Conservation (phyloP, 305 asterid species). For the Ruellia speciosa region DNA sequence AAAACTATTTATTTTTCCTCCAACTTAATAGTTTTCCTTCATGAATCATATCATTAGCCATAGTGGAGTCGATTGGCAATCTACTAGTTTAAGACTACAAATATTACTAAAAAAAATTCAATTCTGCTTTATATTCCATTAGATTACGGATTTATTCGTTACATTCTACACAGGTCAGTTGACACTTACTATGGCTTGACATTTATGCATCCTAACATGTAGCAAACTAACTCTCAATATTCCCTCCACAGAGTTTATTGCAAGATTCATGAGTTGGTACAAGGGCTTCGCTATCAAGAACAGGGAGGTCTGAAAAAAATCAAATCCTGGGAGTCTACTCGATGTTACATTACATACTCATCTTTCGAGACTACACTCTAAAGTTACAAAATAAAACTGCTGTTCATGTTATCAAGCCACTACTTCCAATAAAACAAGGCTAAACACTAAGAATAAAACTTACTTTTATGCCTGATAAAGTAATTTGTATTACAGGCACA, state of each 20-base stretch:
- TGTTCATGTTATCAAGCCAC: slow-evolving; percentile 12
- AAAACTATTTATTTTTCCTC: background rate
- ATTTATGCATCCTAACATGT: slow-evolving; percentile 10
- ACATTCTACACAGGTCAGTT: slow-evolving; percentile 6
- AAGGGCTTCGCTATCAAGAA: slow-evolving; percentile 31
- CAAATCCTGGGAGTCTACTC: slow-evolving; percentile 11
- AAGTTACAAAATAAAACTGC: slow-evolving; percentile 14
- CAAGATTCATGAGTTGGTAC: slow-evolving; percentile 62
- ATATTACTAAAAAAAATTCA: background rate
- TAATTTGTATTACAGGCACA: slow-evolving; percentile 15
- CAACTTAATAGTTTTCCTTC: background rate
- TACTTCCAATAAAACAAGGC: slow-evolving; percentile 25
- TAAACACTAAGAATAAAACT: slow-evolving; percentile 4
- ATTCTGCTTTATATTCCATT: background rate
- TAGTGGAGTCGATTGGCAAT: background rate
- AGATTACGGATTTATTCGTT: background rate
- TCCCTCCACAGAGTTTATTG: slow-evolving; percentile 37
- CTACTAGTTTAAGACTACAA: background rate
- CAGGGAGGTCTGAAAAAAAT: slow-evolving; percentile 22
- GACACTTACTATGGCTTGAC: slow-evolving; percentile 5
- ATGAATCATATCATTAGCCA: background rate
- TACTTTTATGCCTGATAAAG: slow-evolving; percentile 23
- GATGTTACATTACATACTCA: slow-evolving; percentile 3
- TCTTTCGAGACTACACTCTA: background rate
- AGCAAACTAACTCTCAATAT: slow-evolving; percentile 17